Evolutionary conservation across 108 stramenopile genomes (phyloP), one percentile per base, ranked within the genome.

Genomic region (Cyclotella cryptica): DNA sequence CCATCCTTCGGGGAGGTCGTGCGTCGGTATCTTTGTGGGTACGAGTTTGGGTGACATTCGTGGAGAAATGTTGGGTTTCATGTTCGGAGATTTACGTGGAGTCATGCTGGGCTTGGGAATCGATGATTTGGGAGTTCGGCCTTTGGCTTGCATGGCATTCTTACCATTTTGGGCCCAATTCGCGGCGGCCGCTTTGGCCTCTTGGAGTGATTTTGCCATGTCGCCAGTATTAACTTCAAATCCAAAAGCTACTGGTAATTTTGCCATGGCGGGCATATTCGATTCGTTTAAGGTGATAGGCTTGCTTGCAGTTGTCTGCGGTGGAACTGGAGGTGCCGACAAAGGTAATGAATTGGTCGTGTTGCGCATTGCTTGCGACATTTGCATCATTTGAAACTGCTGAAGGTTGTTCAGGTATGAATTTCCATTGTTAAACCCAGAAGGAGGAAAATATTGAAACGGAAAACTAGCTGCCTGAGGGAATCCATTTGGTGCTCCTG

Each of bases 211-310:
- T 55, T 66, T 12, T 29, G n/a, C 9, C n/a, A 22, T 65, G 45
- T 19, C 10, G 14, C 40, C 52, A 18, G 53, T 42, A 18, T 54
- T 35, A 10, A 75, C 21, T 35, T 54, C 5, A 55, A 75, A 75
- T 29, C 65, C 74, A 66, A 75, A 75, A 2, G 74, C 74, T 14
- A 75, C 54, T 19, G 74, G 74, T 18, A 75, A 21, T 40, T 51
- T 72, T 51, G 61, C 64, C 14, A 22, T 17, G 3, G 10, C 1
- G 1, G 44, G 10, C 15, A 29, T 65, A 17, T 21, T 45, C 2
- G 26, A 27, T 26, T 65, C 35, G 13, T 1, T 47, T 3, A 65
- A 10, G 10, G 44, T 29, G 14, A 24, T 65, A 3, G 44, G 43
- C 22, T 44, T 46, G 21, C 64, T 65, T 22, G 64, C 64, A 3